Evolutionary conservation across 2,329 filamentous ascomycete species (phyloP), one percentile per base, ranked within the genome.

Genomic region (Fusarium newnesense): DNA sequence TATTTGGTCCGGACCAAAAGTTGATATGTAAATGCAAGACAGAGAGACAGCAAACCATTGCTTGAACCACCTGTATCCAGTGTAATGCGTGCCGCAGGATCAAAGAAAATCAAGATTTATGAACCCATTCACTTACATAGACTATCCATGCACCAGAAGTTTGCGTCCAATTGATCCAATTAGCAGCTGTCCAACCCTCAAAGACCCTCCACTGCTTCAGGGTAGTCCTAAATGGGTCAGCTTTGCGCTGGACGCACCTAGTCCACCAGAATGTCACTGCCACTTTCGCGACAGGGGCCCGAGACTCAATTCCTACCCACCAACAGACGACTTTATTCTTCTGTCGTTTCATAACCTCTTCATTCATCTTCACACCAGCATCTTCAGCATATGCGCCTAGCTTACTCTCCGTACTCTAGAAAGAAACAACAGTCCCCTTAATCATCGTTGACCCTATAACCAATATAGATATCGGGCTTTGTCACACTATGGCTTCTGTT

Each of bases 231-330:
- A 32, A 24, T 42, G 47, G 36, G 21, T 43, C 36, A 60, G 56
- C 19, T 30, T n/a, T 49, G 40, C 12, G 40, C 16, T 28, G 39
- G 39, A 18, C 32, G 24, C 24, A 24, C 30, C 16, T 19, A 39
- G 49, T 21, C 54, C 44, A n/a, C 21, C 49, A 47, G 64, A 69
- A 54, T 59, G 53, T 56, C 65, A 69, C 69, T 66, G 69, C 60
- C 46, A 53, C 61, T 64, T 73, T 72, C 40, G 61, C 47, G 65
- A 60, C 42, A 59, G 43, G 52, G 52, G 50, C 50, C 50, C 6
- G 16, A 24, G 30, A 44, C 54, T 68, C 49, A n/a, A 58, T 62
- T 54, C 12, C 26, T 58, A 39, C 69, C 42, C 70, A 62, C 70
- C 34, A 66, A 26, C 42, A 28, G 40, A 30, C 34, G 26, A 57